These are phyloP conservation scores for Poronia punctata DNA, from an alignment of 495 filamentous ascomycete genomes.

Conservation along the genomic window DNA sequence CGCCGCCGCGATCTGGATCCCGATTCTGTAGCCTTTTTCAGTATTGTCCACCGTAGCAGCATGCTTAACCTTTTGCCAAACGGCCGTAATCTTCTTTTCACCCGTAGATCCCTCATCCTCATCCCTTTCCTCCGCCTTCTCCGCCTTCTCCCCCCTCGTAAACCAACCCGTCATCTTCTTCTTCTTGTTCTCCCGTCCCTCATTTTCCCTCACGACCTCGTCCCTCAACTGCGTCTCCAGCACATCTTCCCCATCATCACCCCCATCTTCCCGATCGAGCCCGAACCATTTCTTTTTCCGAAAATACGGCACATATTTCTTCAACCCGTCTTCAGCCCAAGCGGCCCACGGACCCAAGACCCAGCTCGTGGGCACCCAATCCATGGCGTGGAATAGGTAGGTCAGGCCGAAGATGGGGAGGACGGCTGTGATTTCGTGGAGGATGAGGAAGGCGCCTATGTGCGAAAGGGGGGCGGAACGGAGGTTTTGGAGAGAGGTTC, in stretches of 20 bases:
- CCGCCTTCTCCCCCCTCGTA: constrained; percentile 4
- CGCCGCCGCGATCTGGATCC: constrained; percentile 71
- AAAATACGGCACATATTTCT: constrained; percentile 39
- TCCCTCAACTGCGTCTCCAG: constrained; percentile 10
- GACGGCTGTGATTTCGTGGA: constrained; percentile 88
- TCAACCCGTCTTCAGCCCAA: constrained; percentile 38
- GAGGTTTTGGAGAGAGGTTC: constrained; percentile 56
- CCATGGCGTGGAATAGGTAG: constrained; percentile 66
- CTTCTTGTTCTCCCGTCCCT: constrained; percentile 9
- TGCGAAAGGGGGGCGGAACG: constrained; percentile 72
- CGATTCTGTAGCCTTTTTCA: constrained; percentile 44
- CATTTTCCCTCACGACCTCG: constrained; percentile 11
- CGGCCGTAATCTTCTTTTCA: constrained; percentile 18
- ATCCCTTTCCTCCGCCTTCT: constrained; percentile 16
- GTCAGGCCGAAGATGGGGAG: constrained; percentile 70
- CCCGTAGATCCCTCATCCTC: too few species aligned
- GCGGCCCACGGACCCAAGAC: constrained; percentile 31
- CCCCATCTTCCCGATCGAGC: constrained; percentile 21
- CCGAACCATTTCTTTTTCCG: constrained; percentile 43
- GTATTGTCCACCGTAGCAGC: constrained; percentile 20
- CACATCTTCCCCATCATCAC: constrained; percentile 9
- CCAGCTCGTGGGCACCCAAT: constrained; percentile 53
- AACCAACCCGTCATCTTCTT: constrained; percentile 7
- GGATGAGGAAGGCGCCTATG: constrained; percentile 75
- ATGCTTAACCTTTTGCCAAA: constrained; percentile 27